phyloP scores from a whole-genome alignment of 2,329 filamentous ascomycete species.

The Aspergillus phoenicis region DNA sequence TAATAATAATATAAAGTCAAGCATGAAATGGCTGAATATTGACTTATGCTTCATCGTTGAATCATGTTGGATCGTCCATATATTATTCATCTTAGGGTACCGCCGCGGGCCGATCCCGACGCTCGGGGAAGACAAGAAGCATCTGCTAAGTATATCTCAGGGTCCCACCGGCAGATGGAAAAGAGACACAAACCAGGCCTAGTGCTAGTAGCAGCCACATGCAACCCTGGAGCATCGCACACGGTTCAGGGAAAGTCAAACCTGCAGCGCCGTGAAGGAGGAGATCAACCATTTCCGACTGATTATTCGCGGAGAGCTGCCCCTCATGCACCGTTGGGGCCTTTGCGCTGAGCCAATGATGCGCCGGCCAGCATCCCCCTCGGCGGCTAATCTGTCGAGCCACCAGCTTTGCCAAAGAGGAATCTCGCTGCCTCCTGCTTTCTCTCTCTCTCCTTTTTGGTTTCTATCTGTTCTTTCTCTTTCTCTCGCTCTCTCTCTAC shows the following conservation, averaged over 20 bases:
- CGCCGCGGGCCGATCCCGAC: conserved; percentile 2
- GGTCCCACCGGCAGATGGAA: too few relatives aligned
- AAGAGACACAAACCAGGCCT: neutral
- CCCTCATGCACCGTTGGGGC: conserved; percentile 12
- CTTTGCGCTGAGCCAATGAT: conserved; percentile 20
- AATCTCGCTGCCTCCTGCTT: conserved; percentile 9
- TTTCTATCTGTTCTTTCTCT: neutral
- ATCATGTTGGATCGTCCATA: too few relatives aligned
- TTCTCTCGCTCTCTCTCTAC: conserved; percentile 2
- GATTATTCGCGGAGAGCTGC: conserved; percentile 14
- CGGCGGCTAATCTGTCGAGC: conserved; percentile 20
- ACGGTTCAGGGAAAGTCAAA: neutral
- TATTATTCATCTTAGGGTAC: neutral
- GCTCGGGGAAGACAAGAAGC: neutral
- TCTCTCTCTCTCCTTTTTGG: neutral
- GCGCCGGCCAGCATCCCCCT: conserved; percentile 13
- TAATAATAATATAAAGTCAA: neutral
- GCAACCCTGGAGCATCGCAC: neutral
- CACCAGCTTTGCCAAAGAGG: neutral
- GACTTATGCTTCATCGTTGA: too few relatives aligned
- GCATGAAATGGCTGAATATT: too few relatives aligned
- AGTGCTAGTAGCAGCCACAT: neutral
- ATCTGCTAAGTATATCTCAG: too few relatives aligned
- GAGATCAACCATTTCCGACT: neutral
- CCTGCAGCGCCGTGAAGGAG: neutral